Evolutionary conservation across 495 filamentous ascomycete genomes (phyloP).

Genomic region (Penicillium pulvis): DNA sequence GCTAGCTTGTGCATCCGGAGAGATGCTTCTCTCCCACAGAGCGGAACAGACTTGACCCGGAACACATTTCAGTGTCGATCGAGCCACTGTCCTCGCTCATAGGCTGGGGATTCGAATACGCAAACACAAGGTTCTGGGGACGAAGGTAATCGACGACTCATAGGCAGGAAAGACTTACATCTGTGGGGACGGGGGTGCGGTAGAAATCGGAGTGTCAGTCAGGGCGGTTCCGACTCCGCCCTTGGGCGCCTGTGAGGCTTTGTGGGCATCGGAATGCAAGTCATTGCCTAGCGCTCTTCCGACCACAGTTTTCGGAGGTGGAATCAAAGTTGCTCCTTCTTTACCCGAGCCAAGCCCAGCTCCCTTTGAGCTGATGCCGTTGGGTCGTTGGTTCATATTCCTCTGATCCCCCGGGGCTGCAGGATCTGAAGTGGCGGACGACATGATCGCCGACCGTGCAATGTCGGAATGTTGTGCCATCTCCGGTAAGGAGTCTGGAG

Average conservation of each 20-base stretch:
- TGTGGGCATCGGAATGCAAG: slow-evolving; percentile 50
- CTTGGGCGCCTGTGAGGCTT: slow-evolving; percentile 46
- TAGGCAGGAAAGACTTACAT: slow-evolving; percentile 55
- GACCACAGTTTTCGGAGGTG: slow-evolving; percentile 46
- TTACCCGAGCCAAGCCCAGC: slow-evolving; percentile 32
- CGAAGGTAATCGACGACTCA: slow-evolving; percentile 20
- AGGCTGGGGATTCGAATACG: slow-evolving; percentile 15
- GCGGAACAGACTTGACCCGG: slow-evolving; percentile 17
- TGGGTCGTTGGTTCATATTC: slow-evolving; percentile 22
- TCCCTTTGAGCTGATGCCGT: slow-evolving; percentile 28
- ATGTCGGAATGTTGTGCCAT: slow-evolving; percentile 55
- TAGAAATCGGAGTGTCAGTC: slow-evolving; percentile 69
- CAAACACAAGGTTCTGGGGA: slow-evolving; percentile 17
- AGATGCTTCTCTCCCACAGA: neutral
- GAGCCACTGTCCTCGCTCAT: slow-evolving; percentile 14
- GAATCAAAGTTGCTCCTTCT: slow-evolving; percentile 38
- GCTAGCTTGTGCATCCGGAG: slow-evolving; percentile 9
- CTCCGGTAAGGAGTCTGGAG: slow-evolving; percentile 15
- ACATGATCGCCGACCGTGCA: slow-evolving; percentile 64
- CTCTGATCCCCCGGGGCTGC: slow-evolving; percentile 23
- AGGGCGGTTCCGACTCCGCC: slow-evolving; percentile 58
- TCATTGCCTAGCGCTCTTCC: slow-evolving; percentile 51
- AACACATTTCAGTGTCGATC: slow-evolving; percentile 15
- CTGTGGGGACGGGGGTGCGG: slow-evolving; percentile 69
- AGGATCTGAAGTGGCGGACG: slow-evolving; percentile 37